A percentile compares a stretch with the other conserved stretches of the same genome.
Conservation (phyloP, 202 grass and related monocot genomes). For the Schoenoplectus triqueter region DNA sequence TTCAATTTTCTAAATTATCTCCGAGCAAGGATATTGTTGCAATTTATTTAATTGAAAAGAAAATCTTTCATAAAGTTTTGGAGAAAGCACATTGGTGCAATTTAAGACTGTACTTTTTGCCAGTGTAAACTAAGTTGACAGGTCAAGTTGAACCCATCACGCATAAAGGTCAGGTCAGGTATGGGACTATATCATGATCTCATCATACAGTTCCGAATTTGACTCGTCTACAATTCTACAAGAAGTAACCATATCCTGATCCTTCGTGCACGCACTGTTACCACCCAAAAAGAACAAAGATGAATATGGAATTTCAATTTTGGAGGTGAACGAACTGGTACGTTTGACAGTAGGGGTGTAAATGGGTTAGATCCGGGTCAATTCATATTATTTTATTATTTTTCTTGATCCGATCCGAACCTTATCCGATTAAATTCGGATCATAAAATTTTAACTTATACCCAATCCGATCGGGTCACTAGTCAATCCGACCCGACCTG, state of each 20-base stretch:
- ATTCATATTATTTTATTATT: too few relatives aligned
- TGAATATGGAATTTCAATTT: too few relatives aligned
- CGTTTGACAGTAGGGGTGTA: too few relatives aligned
- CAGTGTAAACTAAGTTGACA: neutral
- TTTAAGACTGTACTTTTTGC: neutral
- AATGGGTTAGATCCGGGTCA: too few relatives aligned
- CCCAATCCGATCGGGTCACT: too few relatives aligned
- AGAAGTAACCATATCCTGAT: neutral
- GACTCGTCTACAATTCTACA: constrained; percentile 8
- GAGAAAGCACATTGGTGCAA: neutral
- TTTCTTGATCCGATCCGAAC: too few relatives aligned
- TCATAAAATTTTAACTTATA: too few relatives aligned
- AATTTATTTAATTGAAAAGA: neutral
- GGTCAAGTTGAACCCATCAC: constrained; percentile 7
- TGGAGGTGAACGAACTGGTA: too few relatives aligned
- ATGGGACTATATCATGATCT: neutral
- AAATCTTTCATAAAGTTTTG: neutral
- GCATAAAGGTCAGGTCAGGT: constrained; percentile 20
- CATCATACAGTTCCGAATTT: constrained; percentile 4
- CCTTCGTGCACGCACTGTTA: neutral
- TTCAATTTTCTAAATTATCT: neutral
- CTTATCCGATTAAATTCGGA: too few relatives aligned
- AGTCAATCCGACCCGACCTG: too few relatives aligned
- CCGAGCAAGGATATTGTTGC: neutral
- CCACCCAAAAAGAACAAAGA: too few relatives aligned